Base-by-base conservation (phyloP, 75 land plant genomes). In the Picea glauca region DNA sequence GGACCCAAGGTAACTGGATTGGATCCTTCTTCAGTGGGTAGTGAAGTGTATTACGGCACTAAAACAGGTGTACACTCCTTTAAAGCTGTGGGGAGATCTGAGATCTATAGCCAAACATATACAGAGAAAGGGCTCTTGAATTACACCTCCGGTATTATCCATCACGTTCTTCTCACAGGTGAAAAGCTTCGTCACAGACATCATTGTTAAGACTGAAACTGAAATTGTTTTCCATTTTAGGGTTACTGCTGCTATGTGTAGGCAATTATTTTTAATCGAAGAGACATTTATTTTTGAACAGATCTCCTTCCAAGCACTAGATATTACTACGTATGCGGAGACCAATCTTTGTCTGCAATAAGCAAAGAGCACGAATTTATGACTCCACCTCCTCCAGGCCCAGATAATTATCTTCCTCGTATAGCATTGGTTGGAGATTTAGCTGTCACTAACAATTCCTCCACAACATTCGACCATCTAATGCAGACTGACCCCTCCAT, bases 401-500 rank as follows among this genome's bases (percentile, higher is more conserved):
- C 88, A 40, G 58, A 63, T 61, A 78, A 35, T 0, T 96, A 90
- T 80, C 96, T 94, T 31, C 62, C 79, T 30, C 77, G 90, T 64
- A 86, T 96, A 75, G 98, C 91, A 15, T 82, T 96, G 70, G 78
- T 93, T 60, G 98, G 96, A 46, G 98, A 96, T 85, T 63, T 96
- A 58, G 98, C 96, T n/a, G 91, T 96, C 14, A 96, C 98, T 46
- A 79, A 86, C 83, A 96, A 96, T 84, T 83, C 98, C 5, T 78
- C 89, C 77, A 79, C 91, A 35, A 96, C 98, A 1, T 54, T 96
- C 54, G 86, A 90, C 77, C 98, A 93, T 82, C 77, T 96, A 23
- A 43, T 81, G 3, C 5, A 78, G 50, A 96, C 93, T 76, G 88
- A 90, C 63, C 98, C 98, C 40, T 81, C 90, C 9, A 64, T 96